Conservation (phyloP, 2,329 filamentous ascomycete genomes). For the Colletotrichum theobromicola region DNA sequence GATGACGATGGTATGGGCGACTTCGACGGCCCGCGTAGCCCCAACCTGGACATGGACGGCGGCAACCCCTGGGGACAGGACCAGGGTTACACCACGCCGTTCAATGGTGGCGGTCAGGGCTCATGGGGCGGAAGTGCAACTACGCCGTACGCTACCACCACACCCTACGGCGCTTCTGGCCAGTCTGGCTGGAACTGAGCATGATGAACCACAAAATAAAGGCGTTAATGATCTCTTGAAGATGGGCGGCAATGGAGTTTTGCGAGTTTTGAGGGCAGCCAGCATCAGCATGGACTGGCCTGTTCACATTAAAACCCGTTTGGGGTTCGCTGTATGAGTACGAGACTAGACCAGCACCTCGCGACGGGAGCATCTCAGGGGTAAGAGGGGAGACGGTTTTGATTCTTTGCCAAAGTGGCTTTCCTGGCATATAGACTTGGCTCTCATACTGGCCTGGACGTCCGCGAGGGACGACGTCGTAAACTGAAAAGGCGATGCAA, state of each 20-base stretch:
- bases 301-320: neutral
- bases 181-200: conserved; percentile 53
- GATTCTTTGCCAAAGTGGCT: neutral
- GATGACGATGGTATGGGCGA: conserved; percentile 63
- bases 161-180: conserved; percentile 56
- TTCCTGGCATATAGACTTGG: neutral
- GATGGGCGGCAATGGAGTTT: conserved; percentile 13
- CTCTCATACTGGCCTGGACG: neutral
- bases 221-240: conserved; percentile 13
- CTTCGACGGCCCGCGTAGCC: conserved; percentile 70
- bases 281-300: neutral
- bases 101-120: conserved; percentile 61
- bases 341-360: neutral
- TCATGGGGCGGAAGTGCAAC: conserved; percentile 67
- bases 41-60: conserved; percentile 66
- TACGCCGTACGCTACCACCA: conserved; percentile 48
- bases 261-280: neutral
- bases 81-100: conserved; percentile 74
- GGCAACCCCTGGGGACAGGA: conserved; percentile 60
- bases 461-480: neutral
- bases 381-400: neutral
- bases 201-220: conserved; percentile 5
- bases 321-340: neutral
- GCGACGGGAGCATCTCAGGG: neutral
- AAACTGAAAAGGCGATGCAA: neutral